Conservation (phyloP, 257 asterid genomes). For the Solanum bulbocastanum region DNA sequence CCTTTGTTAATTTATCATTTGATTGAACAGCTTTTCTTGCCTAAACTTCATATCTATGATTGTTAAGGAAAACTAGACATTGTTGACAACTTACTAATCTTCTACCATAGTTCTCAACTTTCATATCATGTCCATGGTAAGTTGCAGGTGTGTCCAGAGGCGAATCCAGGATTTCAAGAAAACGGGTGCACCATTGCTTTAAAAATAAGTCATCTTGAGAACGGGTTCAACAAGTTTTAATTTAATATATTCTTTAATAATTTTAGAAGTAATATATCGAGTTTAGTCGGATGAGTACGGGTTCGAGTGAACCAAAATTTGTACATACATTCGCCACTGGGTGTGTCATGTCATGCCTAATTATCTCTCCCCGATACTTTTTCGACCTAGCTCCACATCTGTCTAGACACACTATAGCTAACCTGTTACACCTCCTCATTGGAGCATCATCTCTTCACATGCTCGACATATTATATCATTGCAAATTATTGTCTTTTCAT, state of each 20-base stretch:
- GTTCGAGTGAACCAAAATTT: too few species aligned
- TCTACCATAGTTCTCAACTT: not conserved
- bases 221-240: too few species aligned
- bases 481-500: not conserved
- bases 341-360: not conserved
- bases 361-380: accelerated
- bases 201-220: too few species aligned
- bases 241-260: too few species aligned
- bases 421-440: not conserved
- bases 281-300: too few species aligned
- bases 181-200: too few species aligned
- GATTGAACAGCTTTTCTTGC: not conserved
- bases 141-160: accelerated
- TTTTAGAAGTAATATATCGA: too few species aligned
- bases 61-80: not conserved
- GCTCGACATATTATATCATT: not conserved
- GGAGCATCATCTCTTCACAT: accelerated
- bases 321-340: too few species aligned
- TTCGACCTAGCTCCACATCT: not conserved
- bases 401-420: accelerated
- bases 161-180: too few species aligned
- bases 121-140: not conserved
- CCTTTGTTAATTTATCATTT: not conserved
- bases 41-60: not conserved
- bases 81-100: not conserved